Percentiles rank a stretch among this genome's conserved stretches.
These are phyloP conservation scores for Pezizomycotina sp. DNA, from an alignment of 2,329 filamentous ascomycete genomes.

Conservation along the genomic window DNA sequence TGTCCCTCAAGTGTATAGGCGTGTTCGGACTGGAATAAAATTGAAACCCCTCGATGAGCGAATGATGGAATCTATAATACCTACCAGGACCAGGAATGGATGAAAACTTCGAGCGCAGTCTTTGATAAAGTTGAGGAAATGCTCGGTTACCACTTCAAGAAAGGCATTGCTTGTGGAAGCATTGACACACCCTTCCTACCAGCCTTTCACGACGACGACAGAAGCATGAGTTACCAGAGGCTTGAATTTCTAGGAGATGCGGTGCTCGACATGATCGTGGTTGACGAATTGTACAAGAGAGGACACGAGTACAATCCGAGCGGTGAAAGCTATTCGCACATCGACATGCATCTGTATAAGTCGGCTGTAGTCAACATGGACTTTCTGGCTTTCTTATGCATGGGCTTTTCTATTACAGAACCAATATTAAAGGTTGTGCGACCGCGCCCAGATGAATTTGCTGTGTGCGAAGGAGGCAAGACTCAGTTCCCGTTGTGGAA, in stretches of 20 bases:
- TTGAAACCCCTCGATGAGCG: conserved; percentile 37
- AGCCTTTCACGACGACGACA: conserved; percentile 38
- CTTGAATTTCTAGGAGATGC: conserved; percentile 82
- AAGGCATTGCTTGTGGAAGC: conserved; percentile 58
- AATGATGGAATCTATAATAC: conserved; percentile 33
- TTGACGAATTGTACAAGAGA: conserved; percentile 40
- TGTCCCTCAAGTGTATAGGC: conserved; percentile 47
- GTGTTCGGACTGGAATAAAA: conserved; percentile 44
- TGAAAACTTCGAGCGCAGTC: conserved; percentile 22
- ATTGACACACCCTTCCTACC: conserved; percentile 64
- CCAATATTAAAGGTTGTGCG: conserved; percentile 26
- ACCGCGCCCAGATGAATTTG: conserved; percentile 28
- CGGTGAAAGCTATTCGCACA: conserved; percentile 35
- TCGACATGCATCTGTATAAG: conserved; percentile 59
- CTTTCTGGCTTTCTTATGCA: conserved; percentile 59
- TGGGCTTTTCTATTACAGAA: conserved; percentile 35
- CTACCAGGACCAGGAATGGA: conserved; percentile 27
- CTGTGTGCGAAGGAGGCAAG: conserved; percentile 4
- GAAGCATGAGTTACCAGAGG: conserved; percentile 41
- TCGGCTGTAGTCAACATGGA: conserved; percentile 64
- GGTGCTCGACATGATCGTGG: conserved; percentile 62
- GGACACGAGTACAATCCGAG: conserved; percentile 32
- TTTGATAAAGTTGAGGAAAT: conserved; percentile 43
- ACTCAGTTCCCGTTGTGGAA: conserved; percentile 42
- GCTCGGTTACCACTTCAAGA: conserved; percentile 55